Conservation (phyloP, 805 yeast species). For the Barnettozyma pratensis region DNA sequence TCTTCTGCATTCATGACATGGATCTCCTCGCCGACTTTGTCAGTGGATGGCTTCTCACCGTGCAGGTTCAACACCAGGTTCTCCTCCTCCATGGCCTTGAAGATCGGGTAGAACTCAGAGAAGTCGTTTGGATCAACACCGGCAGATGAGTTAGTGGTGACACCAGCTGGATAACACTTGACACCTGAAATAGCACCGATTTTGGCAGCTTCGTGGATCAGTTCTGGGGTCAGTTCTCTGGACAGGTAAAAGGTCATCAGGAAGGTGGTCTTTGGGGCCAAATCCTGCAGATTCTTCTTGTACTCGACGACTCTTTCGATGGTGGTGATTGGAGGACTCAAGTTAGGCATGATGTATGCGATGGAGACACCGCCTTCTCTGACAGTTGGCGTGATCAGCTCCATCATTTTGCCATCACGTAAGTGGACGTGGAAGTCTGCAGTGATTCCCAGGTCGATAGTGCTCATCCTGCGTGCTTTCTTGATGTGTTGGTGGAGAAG, state of each 20-base stretch:
- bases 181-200: conserved; percentile 74
- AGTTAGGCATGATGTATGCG: conserved; percentile 94
- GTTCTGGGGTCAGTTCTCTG: conserved; percentile 76
- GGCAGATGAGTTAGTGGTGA: conserved; percentile 89
- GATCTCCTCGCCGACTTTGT: conserved; percentile 55
- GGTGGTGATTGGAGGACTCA: conserved; percentile 87
- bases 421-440: conserved; percentile 96
- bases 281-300: conserved; percentile 51
- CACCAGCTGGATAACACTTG: conserved; percentile 98
- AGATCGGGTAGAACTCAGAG: conserved; percentile 80
- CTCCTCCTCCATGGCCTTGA: conserved; percentile 79
- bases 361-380: conserved; percentile 86
- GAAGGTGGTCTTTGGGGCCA: conserved; percentile 81
- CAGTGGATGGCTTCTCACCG: conserved; percentile 85
- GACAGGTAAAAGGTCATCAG: conserved; percentile 87
- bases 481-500: neutral
- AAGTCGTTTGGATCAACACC: conserved; percentile 96
- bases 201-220: conserved; percentile 73
- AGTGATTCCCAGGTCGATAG: conserved; percentile 52
- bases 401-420: conserved; percentile 92
- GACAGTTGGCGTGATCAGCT: conserved; percentile 84
- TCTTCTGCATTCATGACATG: conserved; percentile 94
- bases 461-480: neutral
- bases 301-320: conserved; percentile 68
- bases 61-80: conserved; percentile 81